Evolutionary conservation across 2,329 filamentous ascomycete species (phyloP).

Genomic region (Polytolypa hystricis): DNA sequence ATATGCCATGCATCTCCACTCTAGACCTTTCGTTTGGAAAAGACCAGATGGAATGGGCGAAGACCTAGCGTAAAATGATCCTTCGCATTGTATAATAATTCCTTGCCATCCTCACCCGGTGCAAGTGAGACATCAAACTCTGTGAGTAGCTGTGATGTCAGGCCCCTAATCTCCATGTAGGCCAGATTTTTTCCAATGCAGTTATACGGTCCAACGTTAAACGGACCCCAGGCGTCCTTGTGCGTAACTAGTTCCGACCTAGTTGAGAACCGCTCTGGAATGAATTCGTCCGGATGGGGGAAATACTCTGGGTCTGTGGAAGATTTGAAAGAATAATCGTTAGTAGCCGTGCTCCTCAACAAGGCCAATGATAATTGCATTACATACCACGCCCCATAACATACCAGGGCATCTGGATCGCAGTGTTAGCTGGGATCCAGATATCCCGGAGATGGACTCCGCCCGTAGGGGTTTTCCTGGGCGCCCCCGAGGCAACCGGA

Average conservation of each 20-base stretch:
- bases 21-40: too few species aligned
- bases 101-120: conserved; percentile 7
- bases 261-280: conserved; percentile 24
- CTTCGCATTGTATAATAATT: conserved; percentile 6
- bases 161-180: neutral
- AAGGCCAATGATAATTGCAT: neutral
- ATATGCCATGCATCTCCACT: too few species aligned
- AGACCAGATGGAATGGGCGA: too few species aligned
- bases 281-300: conserved; percentile 27
- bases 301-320: conserved; percentile 31
- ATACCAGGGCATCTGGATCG: conserved; percentile 16
- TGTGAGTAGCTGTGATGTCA: conserved; percentile 2
- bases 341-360: neutral
- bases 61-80: conserved; percentile 10
- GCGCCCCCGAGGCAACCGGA: conserved; percentile 22
- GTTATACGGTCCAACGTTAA: neutral
- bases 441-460: conserved; percentile 17
- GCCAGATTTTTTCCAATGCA: conserved; percentile 5
- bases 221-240: conserved; percentile 11
- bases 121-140: conserved; percentile 7
- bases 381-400: conserved; percentile 21
- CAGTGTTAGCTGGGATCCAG: conserved; percentile 21
- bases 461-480: conserved; percentile 24
- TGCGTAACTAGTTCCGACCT: conserved; percentile 13
- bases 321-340: too few species aligned